Conservation (phyloP, 768 basidiomycete species). For the Phylloporus sp. region DNA sequence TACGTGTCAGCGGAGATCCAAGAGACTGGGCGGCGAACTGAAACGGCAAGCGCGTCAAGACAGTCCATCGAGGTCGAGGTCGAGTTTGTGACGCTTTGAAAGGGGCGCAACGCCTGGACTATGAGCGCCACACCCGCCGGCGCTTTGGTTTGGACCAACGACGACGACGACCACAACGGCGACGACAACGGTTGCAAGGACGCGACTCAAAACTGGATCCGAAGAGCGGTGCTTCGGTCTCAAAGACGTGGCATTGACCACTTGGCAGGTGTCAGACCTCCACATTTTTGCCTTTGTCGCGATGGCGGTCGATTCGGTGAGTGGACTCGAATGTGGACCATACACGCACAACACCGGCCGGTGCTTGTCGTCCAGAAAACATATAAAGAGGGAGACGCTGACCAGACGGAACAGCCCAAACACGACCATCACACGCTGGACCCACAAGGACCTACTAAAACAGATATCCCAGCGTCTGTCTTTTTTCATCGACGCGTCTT, state of each 20-base stretch:
- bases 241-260: not conserved
- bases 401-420: conserved; percentile 18
- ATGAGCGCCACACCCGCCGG: conserved; percentile 6
- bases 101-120: no score
- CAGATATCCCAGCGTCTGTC: conserved; percentile 16
- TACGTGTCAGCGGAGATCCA: no score
- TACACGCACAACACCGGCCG: no score
- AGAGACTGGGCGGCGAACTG: no score
- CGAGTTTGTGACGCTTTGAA: no score
- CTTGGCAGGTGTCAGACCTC: conserved; percentile 9
- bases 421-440: conserved; percentile 32
- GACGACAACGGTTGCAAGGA: not conserved
- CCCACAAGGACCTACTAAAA: conserved; percentile 35
- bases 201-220: not conserved
- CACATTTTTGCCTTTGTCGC: conserved; percentile 1
- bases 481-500: conserved; percentile 30
- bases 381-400: conserved; percentile 10
- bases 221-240: not conserved
- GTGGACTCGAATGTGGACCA: conserved; percentile 1
- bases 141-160: not conserved
- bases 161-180: not conserved
- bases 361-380: no score
- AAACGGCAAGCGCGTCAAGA: no score
- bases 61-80: no score
- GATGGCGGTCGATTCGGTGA: conserved; percentile 17